These are phyloP conservation scores for Aspergillus sp. DNA, from an alignment of 2,329 filamentous ascomycete species.

Conservation along the genomic window DNA sequence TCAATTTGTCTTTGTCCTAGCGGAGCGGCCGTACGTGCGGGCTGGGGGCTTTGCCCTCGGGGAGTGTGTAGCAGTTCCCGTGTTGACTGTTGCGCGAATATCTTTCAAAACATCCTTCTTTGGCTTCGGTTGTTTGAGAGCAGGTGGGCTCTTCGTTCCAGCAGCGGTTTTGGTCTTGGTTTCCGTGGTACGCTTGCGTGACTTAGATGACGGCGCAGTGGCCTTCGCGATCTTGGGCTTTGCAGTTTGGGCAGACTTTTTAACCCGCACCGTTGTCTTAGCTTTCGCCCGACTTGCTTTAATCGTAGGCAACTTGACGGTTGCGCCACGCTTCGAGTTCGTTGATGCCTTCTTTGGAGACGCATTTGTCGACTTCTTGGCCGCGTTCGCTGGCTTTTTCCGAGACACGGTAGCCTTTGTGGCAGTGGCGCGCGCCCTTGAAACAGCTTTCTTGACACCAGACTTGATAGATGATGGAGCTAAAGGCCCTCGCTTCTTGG, in stretches of 20 bases:
- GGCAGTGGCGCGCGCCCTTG: conserved; percentile 23
- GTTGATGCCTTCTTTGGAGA: conserved; percentile 12
- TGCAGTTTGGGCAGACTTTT: conserved; percentile 13
- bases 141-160: conserved; percentile 22
- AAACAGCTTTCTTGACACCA: conserved; percentile 31
- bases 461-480: conserved; percentile 32
- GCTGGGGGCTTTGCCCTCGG: not conserved
- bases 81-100: conserved; percentile 7
- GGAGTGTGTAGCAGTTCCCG: conserved; percentile 1
- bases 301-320: conserved; percentile 30
- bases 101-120: conserved; percentile 13
- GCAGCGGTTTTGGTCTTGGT: conserved; percentile 31
- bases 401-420: conserved; percentile 20
- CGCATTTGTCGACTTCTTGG: conserved; percentile 17
- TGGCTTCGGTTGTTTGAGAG: conserved; percentile 15
- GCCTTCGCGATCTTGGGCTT: conserved; percentile 16
- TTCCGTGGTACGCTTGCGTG: conserved; percentile 29
- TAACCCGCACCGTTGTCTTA: conserved; percentile 23
- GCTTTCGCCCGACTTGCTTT: conserved; percentile 28
- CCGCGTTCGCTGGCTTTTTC: conserved; percentile 15
- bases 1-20: conserved; percentile 7
- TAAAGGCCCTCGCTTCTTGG: conserved; percentile 32
- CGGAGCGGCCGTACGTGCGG: not conserved
- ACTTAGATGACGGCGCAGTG: conserved; percentile 20
- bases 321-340: conserved; percentile 18